Evolutionary conservation across 768 basidiomycete species (phyloP).

Genomic region (Leccinum sublutescens): DNA sequence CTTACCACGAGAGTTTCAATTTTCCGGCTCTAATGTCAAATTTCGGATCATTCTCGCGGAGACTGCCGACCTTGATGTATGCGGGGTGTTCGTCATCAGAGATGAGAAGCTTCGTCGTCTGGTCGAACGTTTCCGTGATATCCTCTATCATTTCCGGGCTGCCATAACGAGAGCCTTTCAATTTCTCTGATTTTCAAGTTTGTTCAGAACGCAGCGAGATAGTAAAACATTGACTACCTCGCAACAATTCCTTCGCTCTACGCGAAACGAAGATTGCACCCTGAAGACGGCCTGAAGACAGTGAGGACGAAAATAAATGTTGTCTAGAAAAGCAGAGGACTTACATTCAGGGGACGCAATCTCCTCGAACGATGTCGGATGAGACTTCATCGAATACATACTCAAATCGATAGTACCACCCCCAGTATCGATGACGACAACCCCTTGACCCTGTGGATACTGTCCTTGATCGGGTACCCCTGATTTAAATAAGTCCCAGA

Average conservation of each 20-base stretch:
- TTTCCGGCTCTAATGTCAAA: conserved; percentile 34
- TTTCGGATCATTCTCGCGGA: conserved; percentile 31
- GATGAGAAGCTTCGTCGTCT: conserved; percentile 38
- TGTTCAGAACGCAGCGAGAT: not conserved
- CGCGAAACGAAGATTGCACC: conserved; percentile 38
- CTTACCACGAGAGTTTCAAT: conserved; percentile 35
- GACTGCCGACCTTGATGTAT: conserved; percentile 39
- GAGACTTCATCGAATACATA: conserved; percentile 32
- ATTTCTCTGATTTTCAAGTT: conserved; percentile 16
- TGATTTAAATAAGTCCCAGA: conserved; percentile 31
- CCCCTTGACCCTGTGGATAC: conserved; percentile 25
- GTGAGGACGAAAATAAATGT: not conserved
- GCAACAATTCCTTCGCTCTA: conserved; percentile 29
- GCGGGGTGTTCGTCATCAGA: conserved; percentile 31
- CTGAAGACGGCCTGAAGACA: conserved; percentile 34
- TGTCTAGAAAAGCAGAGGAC: not conserved
- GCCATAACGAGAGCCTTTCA: conserved; percentile 28
- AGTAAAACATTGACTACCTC: conserved; percentile 24
- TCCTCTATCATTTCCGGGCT: conserved; percentile 29
- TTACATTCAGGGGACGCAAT: conserved; percentile 33
- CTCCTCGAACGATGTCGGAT: conserved; percentile 35
- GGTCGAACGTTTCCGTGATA: conserved; percentile 36
- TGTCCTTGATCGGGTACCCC: conserved; percentile 10
- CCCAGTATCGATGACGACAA: conserved; percentile 50
- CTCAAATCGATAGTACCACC: conserved; percentile 42